Base-by-base conservation (phyloP, 2,329 filamentous ascomycete species). In the Triangularia verruculosa region DNA sequence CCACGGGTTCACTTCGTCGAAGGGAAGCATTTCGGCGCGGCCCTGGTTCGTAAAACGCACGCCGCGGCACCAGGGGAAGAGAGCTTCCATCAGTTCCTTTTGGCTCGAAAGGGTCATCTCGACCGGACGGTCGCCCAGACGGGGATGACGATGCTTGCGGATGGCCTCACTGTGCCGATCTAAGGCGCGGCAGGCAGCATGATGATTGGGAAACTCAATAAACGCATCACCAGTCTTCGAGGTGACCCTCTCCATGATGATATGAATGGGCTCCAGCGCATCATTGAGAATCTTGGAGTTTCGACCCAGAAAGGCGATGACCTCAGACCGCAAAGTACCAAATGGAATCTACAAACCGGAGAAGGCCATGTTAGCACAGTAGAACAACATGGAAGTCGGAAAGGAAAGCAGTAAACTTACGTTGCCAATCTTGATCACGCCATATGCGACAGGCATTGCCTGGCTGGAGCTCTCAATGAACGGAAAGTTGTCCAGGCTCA, bases 231-330 rank as follows among this genome's bases (percentile, higher is more conserved):
- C 81, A 0, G 86, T 88, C 79, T 87, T 88, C 70, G 81, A 82
- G 2, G 83, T 84, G 22, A 82, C 78, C n/a, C 84, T 80, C 61
- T 88, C 86, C 85, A 88, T 87, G 68, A 87, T 85, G 67, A 88
- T 86, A 64, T 88, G 86, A 7, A 88, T 77, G 0, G 83, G 81
- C 69, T 86, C 85, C 5, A 83, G 78, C 1, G 70, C 72, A 64
- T 87, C 84, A 28, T 79, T 82, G 55, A 86, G 72, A 32, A 87
- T 79, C 62, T 79, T 81, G 22, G 83, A 80, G 68, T 83, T 86
- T 57, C 83, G 81, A 2, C 86, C 86, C 17, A 88, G 76, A 68
- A 87, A 84, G 1, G 85, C 84, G 60, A 86, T 77, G 17, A 88
- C 75, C 70, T 88, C 85, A 13, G 80, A 72, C 3, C 82, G 80